These are phyloP conservation scores for Penicillium sumatraense DNA, from an alignment of 2,329 filamentous ascomycete species.

Conservation along the genomic window DNA sequence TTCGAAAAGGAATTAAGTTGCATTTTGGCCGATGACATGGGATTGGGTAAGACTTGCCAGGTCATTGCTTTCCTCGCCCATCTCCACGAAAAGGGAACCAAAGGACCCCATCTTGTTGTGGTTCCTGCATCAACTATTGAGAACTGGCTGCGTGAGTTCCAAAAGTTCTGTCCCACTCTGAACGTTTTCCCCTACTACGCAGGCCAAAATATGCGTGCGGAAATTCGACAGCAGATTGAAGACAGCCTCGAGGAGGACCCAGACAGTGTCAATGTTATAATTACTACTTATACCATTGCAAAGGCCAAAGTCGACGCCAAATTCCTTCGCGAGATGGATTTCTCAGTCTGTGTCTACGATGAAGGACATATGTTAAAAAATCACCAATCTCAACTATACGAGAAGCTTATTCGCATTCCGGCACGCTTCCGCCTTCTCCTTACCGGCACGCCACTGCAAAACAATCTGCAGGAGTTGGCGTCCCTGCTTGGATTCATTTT, in stretches of 20 bases:
- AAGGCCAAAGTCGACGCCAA: conserved; percentile 64
- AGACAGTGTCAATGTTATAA: conserved; percentile 67
- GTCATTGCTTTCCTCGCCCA: conserved; percentile 91
- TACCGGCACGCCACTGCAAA: conserved; percentile 91
- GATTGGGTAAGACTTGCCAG: conserved; percentile 91
- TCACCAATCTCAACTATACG: conserved; percentile 78
- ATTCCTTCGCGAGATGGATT: conserved; percentile 65
- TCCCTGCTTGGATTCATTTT: conserved; percentile 94
- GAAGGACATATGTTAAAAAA: conserved; percentile 96
- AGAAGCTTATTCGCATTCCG: conserved; percentile 74
- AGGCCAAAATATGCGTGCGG: conserved; percentile 66
- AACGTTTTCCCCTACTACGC: conserved; percentile 76
- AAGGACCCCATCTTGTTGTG: conserved; percentile 80
- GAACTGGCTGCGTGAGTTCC: conserved; percentile 93
- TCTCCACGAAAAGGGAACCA: conserved; percentile 69
- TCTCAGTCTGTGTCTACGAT: conserved; percentile 75
- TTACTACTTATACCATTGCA: conserved; percentile 74
- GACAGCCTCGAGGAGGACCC: conserved; percentile 56
- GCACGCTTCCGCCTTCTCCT: conserved; percentile 85
- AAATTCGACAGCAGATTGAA: conserved; percentile 70
- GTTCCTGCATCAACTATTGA: conserved; percentile 93
- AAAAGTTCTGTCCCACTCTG: conserved; percentile 79
- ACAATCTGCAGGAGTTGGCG: conserved; percentile 91
- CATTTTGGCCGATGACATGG: conserved; percentile 98
- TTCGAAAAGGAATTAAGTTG: conserved; percentile 80